Evolutionary conservation across 2,329 filamentous ascomycete genomes (phyloP), one percentile per base, ranked within the genome.

Genomic region (Colletotrichum tamarilloi): DNA sequence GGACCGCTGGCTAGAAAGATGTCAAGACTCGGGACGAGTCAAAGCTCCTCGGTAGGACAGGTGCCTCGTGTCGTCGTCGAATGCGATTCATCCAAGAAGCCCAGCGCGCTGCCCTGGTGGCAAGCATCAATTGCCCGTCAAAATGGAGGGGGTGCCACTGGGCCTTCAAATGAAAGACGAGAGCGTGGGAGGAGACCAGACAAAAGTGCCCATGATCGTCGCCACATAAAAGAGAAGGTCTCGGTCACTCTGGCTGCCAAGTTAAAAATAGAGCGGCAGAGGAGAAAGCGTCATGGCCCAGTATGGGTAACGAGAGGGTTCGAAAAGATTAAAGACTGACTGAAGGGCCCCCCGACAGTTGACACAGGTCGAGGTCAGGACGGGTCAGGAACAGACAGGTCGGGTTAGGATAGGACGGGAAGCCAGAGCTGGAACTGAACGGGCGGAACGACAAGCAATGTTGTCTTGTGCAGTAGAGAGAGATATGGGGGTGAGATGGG

Each of bases 141-240:
- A 57, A 57, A 67, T 58, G 46, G 71, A 58, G 58, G 62, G 69
- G 58, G 60, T 58, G 72, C 72, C 72, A 72, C 72, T 63, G 77
- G 76, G 74, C 77, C 77, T 78, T 79, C 79, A 79, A 75, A 76
- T 79, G 77, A 77, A 77, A 76, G 79, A 81, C 77, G 77, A 77
- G 77, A 79, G 77, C 78, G 76, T 77, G 77, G 78, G 77, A 75
- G 77, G 78, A 76, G 74, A 77, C 75, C 78, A 76, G 78, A 79
- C 81, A 80, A 78, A 78, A 76, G 76, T 76, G 81, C 82, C 81
- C 82, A 83, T 83, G 81, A 77, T 82, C 77, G 77, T 77, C 76
- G 74, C 78, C 76, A 78, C 77, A 78, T 77, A 78, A 78, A 74
- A 77, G 75, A 75, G 65, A 75, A 70, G 57, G 72, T 62, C 42